Base-by-base conservation (phyloP, 1,139 yeast species). In the Geotrichum candidum region DNA sequence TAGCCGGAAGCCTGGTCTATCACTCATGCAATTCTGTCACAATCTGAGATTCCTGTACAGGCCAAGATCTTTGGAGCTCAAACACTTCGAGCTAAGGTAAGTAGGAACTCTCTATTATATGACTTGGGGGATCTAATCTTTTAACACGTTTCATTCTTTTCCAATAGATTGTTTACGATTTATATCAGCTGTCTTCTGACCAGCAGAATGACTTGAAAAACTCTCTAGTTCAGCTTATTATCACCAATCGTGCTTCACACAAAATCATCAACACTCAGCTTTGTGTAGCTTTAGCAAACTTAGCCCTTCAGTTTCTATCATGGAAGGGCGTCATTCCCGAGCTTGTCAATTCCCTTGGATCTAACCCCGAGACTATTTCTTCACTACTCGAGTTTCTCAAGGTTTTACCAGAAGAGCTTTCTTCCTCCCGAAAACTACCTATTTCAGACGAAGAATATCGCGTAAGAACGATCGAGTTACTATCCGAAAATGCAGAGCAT, bases 331-430 rank as follows among this genome's bases (percentile, higher is more conserved):
- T 96, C 0, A 74, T 91, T 25, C 79, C 77, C 22, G 97, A 94
- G 68, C 82, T 91, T 65, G 81, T 86, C 18, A 66, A 78, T 4
- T 76, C 78, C 53, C 77, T 89, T 65, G 83, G 84, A 13, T 65
- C 66, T 22, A 65, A 68, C 13, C 68, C 72, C n/a, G 65, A 66
- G 31, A 62, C 77, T 54, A 73, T 76, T 67, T 80, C 77, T 52
- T 78, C 81, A 51, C 72, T 89, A 57, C 78, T 95, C 65, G 96
- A 90, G 70, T 91, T 92, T 69, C 80, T 95, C 65, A 86, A 86
- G 71, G 86, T 94, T 58, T 77, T 95, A 62, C 99, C 99, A 0
- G 98, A 95, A 73, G 99, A 95, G 73, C 81, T 94, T 58, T 77
- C 86, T 58, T 95, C 89, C 68, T 84, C 86, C 54, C 87, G 88